A percentile compares a stretch with the other conserved stretches of the same genome.
phyloP scores from a whole-genome alignment of 2,329 filamentous ascomycete genomes.

The Fusarium acutatum region DNA sequence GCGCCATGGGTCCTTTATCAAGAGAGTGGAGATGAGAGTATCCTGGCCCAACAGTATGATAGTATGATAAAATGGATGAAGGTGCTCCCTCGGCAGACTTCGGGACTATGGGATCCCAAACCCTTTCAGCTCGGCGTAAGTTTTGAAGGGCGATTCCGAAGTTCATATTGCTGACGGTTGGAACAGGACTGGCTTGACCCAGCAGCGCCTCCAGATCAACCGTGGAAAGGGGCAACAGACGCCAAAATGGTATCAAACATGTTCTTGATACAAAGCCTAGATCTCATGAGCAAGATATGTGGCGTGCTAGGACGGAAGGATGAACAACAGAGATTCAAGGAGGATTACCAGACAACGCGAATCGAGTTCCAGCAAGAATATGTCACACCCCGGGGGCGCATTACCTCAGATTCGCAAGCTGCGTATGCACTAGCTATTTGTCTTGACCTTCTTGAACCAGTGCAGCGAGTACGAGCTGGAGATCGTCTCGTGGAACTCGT shows the following conservation, averaged over 20 bases:
- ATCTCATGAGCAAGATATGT: constrained; percentile 43
- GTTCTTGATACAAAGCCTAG: constrained; percentile 54
- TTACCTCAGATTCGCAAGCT: constrained; percentile 18
- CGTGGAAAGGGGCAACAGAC: constrained; percentile 50
- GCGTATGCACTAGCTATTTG: constrained; percentile 19
- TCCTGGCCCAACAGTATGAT: constrained; percentile 49
- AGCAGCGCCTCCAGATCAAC: constrained; percentile 46
- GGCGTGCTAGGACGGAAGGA: background rate
- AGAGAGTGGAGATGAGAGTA: constrained; percentile 47
- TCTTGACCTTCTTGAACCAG: background rate
- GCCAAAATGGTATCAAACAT: constrained; percentile 53
- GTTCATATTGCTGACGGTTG: background rate
- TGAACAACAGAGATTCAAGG: background rate
- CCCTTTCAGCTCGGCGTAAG: background rate
- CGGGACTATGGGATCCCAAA: background rate
- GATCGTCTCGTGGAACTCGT: constrained; percentile 6
- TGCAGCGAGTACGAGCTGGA: background rate
- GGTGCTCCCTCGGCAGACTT: background rate
- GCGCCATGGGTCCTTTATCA: constrained; percentile 51
- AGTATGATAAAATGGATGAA: constrained; percentile 51
- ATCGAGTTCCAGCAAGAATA: constrained; percentile 18
- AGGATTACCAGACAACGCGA: background rate
- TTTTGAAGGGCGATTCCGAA: background rate
- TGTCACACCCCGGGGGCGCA: background rate
- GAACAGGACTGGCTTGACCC: constrained; percentile 58